Evolutionary conservation across 805 yeast species (phyloP).

Genomic region (Cyberlindnera maclurae): DNA sequence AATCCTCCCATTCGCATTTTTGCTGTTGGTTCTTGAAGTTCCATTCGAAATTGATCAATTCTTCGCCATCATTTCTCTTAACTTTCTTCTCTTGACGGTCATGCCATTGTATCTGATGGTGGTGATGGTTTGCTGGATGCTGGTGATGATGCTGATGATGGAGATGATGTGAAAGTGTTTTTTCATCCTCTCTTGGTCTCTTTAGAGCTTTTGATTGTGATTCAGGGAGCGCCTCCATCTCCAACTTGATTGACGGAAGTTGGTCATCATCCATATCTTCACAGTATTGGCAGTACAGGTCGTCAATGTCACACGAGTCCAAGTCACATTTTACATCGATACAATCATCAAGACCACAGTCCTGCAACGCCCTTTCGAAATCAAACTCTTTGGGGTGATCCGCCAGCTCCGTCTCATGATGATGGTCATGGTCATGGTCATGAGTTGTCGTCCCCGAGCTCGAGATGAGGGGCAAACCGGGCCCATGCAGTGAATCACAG

Average conservation of each 20-base stretch:
- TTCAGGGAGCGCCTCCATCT: background rate
- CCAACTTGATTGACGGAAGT: conserved; percentile 7
- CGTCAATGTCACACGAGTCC: conserved; percentile 27
- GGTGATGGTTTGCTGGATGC: conserved; percentile 29
- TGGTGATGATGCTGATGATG: conserved; percentile 19
- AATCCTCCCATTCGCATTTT: conserved; percentile 65
- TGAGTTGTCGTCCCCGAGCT: background rate
- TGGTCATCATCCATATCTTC: conserved; percentile 12
- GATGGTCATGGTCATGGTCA: background rate
- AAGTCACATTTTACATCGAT: conserved; percentile 23
- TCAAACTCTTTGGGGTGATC: conserved; percentile 1
- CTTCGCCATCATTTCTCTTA: conserved; percentile 2
- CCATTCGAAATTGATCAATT: conserved; percentile 21
- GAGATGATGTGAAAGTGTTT: conserved; percentile 12
- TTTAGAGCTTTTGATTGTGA: conserved; percentile 5
- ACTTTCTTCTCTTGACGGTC: conserved; percentile 26
- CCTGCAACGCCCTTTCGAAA: conserved; percentile 12
- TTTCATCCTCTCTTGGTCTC: conserved; percentile 15
- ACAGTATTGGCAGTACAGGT: conserved; percentile 27
- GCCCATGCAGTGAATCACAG: conserved; percentile 30
- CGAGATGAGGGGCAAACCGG: conserved; percentile 1
- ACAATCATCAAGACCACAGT: conserved; percentile 19
- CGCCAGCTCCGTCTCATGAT: background rate
- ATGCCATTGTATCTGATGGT: conserved; percentile 31
- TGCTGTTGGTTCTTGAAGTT: conserved; percentile 33